Conservation (phyloP, 2,329 filamentous ascomycete species). For the Aureobasidium sp. region DNA sequence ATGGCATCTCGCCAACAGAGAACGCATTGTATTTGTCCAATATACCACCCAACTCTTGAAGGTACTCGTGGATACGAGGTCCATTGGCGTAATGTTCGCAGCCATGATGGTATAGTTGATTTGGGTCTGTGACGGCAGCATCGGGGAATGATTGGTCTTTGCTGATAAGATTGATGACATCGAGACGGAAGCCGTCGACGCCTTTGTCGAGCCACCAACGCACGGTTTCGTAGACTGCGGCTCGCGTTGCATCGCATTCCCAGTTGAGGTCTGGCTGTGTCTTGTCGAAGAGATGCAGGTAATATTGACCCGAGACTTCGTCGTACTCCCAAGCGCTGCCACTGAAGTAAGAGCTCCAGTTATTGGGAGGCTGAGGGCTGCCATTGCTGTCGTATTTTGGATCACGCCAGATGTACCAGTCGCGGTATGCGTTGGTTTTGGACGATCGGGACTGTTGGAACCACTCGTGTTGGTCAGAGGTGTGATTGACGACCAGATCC, state of each 20-base stretch:
- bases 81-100: constrained; percentile 18
- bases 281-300: constrained; percentile 63
- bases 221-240: constrained; percentile 57
- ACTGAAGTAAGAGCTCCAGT: constrained; percentile 57
- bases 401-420: constrained; percentile 58
- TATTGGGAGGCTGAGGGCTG: constrained; percentile 59
- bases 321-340: constrained; percentile 59
- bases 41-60: constrained; percentile 36
- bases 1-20: constrained; percentile 44
- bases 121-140: not conserved
- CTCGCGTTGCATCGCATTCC: constrained; percentile 59
- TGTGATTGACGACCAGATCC: constrained; percentile 69
- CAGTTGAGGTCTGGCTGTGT: constrained; percentile 71
- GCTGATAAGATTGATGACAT: constrained; percentile 14
- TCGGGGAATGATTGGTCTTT: constrained; percentile 16
- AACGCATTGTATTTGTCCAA: constrained; percentile 40
- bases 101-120: constrained; percentile 9
- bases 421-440: constrained; percentile 53
- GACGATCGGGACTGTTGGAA: constrained; percentile 58
- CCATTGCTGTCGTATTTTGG: constrained; percentile 39
- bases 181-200: constrained; percentile 37
- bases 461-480: constrained; percentile 59
- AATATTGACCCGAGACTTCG: constrained; percentile 61
- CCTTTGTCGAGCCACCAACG: constrained; percentile 66
- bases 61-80: constrained; percentile 38